Base-by-base conservation (phyloP, 2,329 filamentous ascomycete species). In the Fonsecaea pugnacius region DNA sequence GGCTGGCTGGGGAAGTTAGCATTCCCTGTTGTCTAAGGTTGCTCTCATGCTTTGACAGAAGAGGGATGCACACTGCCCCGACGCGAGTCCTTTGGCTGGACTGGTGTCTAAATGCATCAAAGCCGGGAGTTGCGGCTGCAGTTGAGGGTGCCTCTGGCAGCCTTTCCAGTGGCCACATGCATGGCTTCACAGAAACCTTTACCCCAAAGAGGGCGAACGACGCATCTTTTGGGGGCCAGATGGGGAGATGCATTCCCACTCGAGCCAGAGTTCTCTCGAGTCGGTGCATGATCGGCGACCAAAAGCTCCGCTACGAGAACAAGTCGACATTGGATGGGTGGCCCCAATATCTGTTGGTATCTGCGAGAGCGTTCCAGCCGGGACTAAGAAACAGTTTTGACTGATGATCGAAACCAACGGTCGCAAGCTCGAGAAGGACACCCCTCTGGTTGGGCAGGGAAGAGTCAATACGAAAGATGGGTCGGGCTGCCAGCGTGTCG, bases 401-500 rank as follows among this genome's bases (percentile, higher is more conserved):
- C 43, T 48, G 18, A 48, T 5, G 43, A 48, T 48, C 43, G 43
- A 48, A 18, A 24, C 4, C 18, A 48, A 48, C 43, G 18, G 43
- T 48, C 21, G 18, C 21, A 48, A 48, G 43, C 27, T 48, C 43
- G 43, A 46, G 43, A 48, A 48, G 21, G 21, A 10, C 9, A 6
- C 18, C 10, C 5, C 2, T 14, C 21, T 48, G 18, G 43, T 48
- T 48, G 43, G 43, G 21, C 43, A 9, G 43, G 18, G 24, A 18
- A 9, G 24, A 12, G 43, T 24, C 43, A 48, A 48, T 48, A 48
- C n/a, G 51, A 32, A 18, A 8, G 51, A 53, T 35, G 12, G 24
- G 27, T 16, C 8, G 51, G 51, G 7, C 14, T 53, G 54, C 54
- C 35, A 46, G 36, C 54, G 54, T 40, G 54, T 57, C 38, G n/a